Percentiles rank a stretch among this genome's conserved stretches.
Evolutionary conservation across 192 early-diverging fungal genomes (phyloP).

Genomic region (Neocallimastix lanati): DNA sequence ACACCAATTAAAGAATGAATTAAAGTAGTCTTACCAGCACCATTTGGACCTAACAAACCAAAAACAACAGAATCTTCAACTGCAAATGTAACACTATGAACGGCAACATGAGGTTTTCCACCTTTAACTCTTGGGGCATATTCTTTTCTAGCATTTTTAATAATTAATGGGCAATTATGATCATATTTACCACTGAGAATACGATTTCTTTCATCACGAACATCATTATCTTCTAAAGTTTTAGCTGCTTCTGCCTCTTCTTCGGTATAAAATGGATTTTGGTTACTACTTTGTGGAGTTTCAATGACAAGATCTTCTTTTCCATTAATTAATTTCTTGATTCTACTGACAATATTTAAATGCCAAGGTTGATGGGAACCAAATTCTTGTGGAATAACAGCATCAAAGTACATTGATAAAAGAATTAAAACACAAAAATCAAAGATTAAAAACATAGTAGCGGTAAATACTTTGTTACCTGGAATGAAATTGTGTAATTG

Average conservation of each 20-base stretch:
- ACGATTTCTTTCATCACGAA: slow-evolving; percentile 32
- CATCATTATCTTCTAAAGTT: slow-evolving; percentile 36
- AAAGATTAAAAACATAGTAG: slow-evolving; percentile 30
- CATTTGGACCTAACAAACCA: slow-evolving; percentile 32
- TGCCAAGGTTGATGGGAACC: slow-evolving; percentile 47
- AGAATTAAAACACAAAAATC: slow-evolving; percentile 23
- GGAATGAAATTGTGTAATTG: too few relatives aligned
- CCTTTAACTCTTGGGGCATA: slow-evolving; percentile 14
- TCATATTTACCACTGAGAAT: slow-evolving; percentile 16
- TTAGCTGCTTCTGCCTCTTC: neutral
- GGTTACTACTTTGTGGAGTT: neutral
- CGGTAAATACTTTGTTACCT: slow-evolving; percentile 30
- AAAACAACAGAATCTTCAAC: slow-evolving; percentile 38
- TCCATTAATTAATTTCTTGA: slow-evolving; percentile 9
- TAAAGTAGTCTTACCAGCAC: slow-evolving; percentile 38
- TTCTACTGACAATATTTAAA: slow-evolving; percentile 15
- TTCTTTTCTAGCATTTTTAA: slow-evolving; percentile 33
- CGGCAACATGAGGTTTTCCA: slow-evolving; percentile 29
- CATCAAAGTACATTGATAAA: slow-evolving; percentile 7
- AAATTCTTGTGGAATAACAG: slow-evolving; percentile 32
- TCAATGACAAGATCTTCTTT: neutral
- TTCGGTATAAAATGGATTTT: neutral
- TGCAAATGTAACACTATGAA: slow-evolving; percentile 44
- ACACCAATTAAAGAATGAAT: slow-evolving; percentile 53
- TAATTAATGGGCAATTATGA: slow-evolving; percentile 25